Evolutionary conservation across 1,284 basidiomycete species (phyloP), one percentile per base, ranked within the genome.

Genomic region (Ganoderma resinaceum): DNA sequence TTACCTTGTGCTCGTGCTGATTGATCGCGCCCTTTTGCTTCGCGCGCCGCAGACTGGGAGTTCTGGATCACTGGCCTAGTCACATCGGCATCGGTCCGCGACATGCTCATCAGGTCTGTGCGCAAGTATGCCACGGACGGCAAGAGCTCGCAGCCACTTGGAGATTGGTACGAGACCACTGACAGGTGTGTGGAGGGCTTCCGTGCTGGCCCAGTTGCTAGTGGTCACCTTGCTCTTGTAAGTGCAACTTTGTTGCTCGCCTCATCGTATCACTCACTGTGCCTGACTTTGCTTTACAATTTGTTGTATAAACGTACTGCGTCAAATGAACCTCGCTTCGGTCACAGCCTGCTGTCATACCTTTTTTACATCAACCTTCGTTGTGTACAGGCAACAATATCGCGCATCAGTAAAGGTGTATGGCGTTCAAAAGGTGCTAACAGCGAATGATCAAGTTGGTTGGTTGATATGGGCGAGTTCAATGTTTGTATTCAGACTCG

Each of bases 151-250:
- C 81, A 83, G 68, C 88, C 89, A 2, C 80, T 90, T 40, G 84
- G 87, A 0, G 89, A 91, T 73, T 89, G 87, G 89, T 91, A 91
- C 75, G 89, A 90, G 71, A 86, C 88, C 0, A 80, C 79, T 9
- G 81, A 85, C 70, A 88, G 87, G 11, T 68, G 70, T 0, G 80
- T 82, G 1, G 78, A 86, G 65, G 84, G 83, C 4, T 90, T 89
- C 82, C 82, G 83, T 57, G 87, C 88, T 18, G 82, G 89, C 26
- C 88, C 88, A 18, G 88, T 90, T 8, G 87, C 86, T 5, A 88
- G 88, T 23, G 88, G 88, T 40, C 88, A 90, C 78, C 80, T 89
- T n/a, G 87, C 82, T n/a, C 68, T 83, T 72, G 80, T 26, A 38
- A 6, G 66, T 49, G n/a, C n/a, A n/a, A 2, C 23, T 23, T 26